Evolutionary conservation across 2,329 filamentous ascomycete genomes (phyloP), one percentile per base, ranked within the genome.

Genomic region (Acephala macrosclerotiorum): DNA sequence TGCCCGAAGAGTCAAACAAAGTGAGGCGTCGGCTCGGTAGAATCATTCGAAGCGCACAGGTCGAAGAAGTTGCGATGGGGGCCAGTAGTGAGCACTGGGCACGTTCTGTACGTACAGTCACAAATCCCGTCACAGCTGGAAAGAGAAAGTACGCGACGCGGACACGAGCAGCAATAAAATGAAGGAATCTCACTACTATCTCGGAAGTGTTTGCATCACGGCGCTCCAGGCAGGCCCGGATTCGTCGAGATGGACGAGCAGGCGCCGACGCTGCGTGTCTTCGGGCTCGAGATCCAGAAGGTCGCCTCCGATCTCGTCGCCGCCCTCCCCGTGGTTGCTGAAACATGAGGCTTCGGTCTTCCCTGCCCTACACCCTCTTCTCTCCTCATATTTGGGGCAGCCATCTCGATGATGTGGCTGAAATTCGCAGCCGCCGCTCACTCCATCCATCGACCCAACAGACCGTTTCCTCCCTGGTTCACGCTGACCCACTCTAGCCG

Each of bases 401-500:
- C 5, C 12, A n/a, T 16, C 18, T 51, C n/a, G 6, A n/a, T 20
- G 2, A 12, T 56, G 53, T 56, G 53, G 53, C 53, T 56, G 53
- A 56, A 38, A 56, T 56, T 56, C 16, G 35, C 35, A 35, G 53
- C 35, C 53, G 53, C 9, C 35, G 14, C 7, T 12, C 5, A n/a
- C 7, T 14, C n/a, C 25, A 55, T n/a, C 58, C 63, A 26, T 20
- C 20, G 42, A 49, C 65, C 68, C 68, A 70, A 63, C 67, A 65
- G 42, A 65, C 61, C 58, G 65, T 69, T 68, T 66, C 58, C 45
- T 38, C 60, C 66, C 68, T 57, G 36, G 61, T 51, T 12, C n/a
- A 18, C 3, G 38, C 14, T 1, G 29, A n/a, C 42, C 51, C 60
- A 9, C 58, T 53, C 42, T 47, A 49, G 36, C 58, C 25, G 38